Conservation (phyloP, 1,139 yeast species). For the Nakaseomyces sp. region DNA sequence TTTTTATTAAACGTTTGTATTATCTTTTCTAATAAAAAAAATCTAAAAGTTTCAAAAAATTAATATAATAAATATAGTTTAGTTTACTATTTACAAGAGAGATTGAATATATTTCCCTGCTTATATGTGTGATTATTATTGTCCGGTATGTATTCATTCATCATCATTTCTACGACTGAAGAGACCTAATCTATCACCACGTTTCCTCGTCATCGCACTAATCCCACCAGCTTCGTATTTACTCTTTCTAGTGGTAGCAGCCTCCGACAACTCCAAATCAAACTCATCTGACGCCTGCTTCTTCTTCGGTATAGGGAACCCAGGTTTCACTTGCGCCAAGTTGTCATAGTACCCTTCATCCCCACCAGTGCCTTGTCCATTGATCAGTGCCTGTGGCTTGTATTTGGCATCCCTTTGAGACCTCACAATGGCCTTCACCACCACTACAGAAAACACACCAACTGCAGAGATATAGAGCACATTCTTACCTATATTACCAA, state of each 20-base stretch:
- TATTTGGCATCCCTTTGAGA: slow-evolving; percentile 24
- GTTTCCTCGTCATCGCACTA: slow-evolving; percentile 40
- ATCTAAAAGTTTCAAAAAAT: too few relatives aligned
- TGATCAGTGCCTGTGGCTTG: slow-evolving; percentile 18
- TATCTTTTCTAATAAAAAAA: neutral
- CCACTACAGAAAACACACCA: slow-evolving; percentile 21
- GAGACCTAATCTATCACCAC: slow-evolving; percentile 34
- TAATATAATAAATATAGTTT: neutral
- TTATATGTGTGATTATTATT: too few relatives aligned
- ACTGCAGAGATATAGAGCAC: slow-evolving; percentile 20
- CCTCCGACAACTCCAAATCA: slow-evolving; percentile 7
- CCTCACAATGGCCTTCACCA: slow-evolving; percentile 23
- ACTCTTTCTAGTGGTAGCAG: slow-evolving; percentile 38
- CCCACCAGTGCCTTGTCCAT: slow-evolving; percentile 6
- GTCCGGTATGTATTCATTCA: too few relatives aligned
- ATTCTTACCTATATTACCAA: slow-evolving; percentile 22
- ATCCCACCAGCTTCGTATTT: slow-evolving; percentile 60
- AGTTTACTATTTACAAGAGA: neutral
- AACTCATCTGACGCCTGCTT: slow-evolving; percentile 14
- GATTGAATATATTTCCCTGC: too few relatives aligned
- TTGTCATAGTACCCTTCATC: slow-evolving; percentile 23
- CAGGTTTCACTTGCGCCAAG: slow-evolving; percentile 36
- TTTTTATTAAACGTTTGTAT: neutral
- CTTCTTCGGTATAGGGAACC: slow-evolving; percentile 33
- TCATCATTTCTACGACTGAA: slow-evolving; percentile 25